These are phyloP conservation scores for Aaosphaeria arxii DNA, from an alignment of 2,329 filamentous ascomycete species.

Conservation along the genomic window DNA sequence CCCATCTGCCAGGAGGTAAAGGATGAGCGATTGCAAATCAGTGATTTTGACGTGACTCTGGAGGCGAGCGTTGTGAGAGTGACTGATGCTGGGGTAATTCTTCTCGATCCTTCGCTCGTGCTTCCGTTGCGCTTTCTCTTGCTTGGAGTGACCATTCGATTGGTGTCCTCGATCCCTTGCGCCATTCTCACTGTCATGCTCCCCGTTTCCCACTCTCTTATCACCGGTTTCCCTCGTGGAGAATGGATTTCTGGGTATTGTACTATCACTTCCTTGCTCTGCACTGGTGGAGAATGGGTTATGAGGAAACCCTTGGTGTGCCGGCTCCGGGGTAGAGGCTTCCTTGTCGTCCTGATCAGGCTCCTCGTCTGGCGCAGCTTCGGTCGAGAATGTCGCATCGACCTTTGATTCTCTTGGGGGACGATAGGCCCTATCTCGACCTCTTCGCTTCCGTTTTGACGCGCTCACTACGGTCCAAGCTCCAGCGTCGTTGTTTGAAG, in stretches of 20 bases:
- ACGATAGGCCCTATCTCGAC: slow-evolving; percentile 5
- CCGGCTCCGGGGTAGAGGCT: too few relatives aligned
- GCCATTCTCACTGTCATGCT: too few relatives aligned
- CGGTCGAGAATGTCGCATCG: neutral
- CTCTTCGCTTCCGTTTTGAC: slow-evolving; percentile 21
- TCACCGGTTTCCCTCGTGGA: too few relatives aligned
- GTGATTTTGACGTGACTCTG: slow-evolving; percentile 55
- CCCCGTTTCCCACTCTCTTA: too few relatives aligned
- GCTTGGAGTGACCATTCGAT: neutral
- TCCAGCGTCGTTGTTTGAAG: slow-evolving; percentile 14
- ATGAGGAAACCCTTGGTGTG: too few relatives aligned
- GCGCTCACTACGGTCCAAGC: slow-evolving; percentile 28
- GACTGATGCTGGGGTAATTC: slow-evolving; percentile 45
- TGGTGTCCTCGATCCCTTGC: too few relatives aligned
- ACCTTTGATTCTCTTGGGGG: neutral
- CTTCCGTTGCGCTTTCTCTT: slow-evolving; percentile 17
- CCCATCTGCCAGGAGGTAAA: slow-evolving; percentile 61
- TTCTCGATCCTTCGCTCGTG: slow-evolving; percentile 15
- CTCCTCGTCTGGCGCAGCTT: neutral
- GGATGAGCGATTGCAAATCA: slow-evolving; percentile 55
- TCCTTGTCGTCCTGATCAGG: too few relatives aligned
- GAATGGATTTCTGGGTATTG: too few relatives aligned
- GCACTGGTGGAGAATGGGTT: too few relatives aligned
- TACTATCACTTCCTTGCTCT: too few relatives aligned
- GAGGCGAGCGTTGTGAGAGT: slow-evolving; percentile 52